Base-by-base conservation (phyloP, 1,284 basidiomycete species). In the Inonotus hispidus region DNA sequence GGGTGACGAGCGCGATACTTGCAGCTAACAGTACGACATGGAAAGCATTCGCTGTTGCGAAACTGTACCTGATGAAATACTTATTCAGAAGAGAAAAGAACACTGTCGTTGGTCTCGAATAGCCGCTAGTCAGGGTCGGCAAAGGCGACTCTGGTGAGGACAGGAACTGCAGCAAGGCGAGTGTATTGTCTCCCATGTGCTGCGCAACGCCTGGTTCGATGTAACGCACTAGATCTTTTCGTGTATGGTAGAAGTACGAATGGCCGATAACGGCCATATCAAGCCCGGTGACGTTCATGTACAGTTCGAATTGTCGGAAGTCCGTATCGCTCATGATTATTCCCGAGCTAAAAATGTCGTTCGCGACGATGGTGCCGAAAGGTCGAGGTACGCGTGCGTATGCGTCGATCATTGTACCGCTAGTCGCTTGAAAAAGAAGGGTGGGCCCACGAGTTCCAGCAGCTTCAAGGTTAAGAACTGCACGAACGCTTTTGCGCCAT, bases 221-320 rank as follows among this genome's bases (percentile, higher is more conserved):
- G 68, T 94, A 86, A 66, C 88, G 85, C 4, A 93, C 90, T 2
- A 88, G 69, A 72, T 96, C 93, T 76, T 90, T 90, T 59, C 90
- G 86, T 73, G 93, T 96, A 72, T 96, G 93, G 71, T 96, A 97
- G 62, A 95, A 79, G 71, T 98, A 99, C 65, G 88, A 92, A 72
- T 97, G 93, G 21, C 93, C 93, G 11, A 98, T 88, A 38, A 98
- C 78, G 0, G 96, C 96, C 84, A 98, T 95, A 71, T 95, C 93
- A 32, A 95, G 74, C 21, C 93, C 93, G 0, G 91, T 88, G 16
- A 94, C 84, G 66, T 90, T 89, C 38, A 97, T 79, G 71, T 99
- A 99, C 65, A 91, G 78, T 68, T 95, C 91, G 66, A 98, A 99
- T 69, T 98, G 95, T 37, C 93, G 84, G 68, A 95, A 96, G 71